Conservation (phyloP, 2,329 filamentous ascomycete species). For the Stagonosporopsis cucurbitacearum region DNA sequence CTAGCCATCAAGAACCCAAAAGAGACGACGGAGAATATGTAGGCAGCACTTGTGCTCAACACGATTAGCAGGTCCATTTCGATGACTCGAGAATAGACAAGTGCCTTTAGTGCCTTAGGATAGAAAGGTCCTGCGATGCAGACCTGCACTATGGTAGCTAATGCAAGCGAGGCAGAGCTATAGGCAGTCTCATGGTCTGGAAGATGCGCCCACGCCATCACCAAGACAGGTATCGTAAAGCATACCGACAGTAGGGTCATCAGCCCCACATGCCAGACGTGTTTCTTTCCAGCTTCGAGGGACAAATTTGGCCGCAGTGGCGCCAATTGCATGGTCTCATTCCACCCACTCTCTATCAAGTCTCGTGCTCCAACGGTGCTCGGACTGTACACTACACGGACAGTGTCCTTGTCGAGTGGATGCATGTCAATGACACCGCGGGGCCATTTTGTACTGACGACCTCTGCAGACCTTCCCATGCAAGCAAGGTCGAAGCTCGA, state of each 20-base stretch:
- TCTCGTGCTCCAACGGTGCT: constrained; percentile 57
- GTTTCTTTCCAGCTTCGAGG: constrained; percentile 59
- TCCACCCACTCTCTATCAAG: constrained; percentile 49
- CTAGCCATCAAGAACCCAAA: constrained; percentile 51
- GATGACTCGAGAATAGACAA: constrained; percentile 65
- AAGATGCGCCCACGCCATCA: constrained; percentile 72
- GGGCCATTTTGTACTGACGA: constrained; percentile 31
- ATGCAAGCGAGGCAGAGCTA: constrained; percentile 61
- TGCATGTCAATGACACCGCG: constrained; percentile 29
- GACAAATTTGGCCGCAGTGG: constrained; percentile 54
- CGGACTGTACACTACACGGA: constrained; percentile 57
- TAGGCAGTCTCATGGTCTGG: constrained; percentile 56
- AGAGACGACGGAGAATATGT: constrained; percentile 64
- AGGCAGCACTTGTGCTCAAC: constrained; percentile 70
- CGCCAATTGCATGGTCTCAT: constrained; percentile 50
- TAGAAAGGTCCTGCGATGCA: constrained; percentile 72
- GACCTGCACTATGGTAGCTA: constrained; percentile 72
- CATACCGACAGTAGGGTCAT: constrained; percentile 45
- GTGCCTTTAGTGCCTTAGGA: constrained; percentile 64
- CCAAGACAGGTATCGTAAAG: constrained; percentile 57
- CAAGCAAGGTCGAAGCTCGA: constrained; percentile 33
- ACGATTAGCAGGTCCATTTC: constrained; percentile 75
- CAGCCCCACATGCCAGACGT: constrained; percentile 60
- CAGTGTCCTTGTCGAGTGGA: constrained; percentile 23
- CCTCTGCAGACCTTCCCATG: constrained; percentile 8